Base-by-base conservation (phyloP, 331 rosid genomes). In the Acacia concinna region DNA sequence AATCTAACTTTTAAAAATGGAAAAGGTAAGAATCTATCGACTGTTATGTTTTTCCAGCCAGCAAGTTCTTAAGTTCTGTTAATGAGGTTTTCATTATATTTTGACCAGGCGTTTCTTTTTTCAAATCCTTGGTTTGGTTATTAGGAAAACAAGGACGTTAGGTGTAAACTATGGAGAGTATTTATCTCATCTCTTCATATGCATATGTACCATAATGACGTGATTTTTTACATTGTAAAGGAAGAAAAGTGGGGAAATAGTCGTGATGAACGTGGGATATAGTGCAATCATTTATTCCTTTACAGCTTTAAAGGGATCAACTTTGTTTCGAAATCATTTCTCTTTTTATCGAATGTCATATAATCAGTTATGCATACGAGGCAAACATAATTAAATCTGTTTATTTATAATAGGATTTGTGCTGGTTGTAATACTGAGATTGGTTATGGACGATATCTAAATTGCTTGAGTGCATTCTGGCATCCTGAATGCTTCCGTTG, bases 401-500 rank as follows among this genome's bases (percentile, higher is more conserved):
- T 71, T 80, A 30, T 79, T 82, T 77, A 31, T 82, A n/a, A 86
- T 81, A 95, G 98, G 91, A 84, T 88, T 49, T 96, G 99, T 88
- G 97, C 90, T 68, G 97, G 97, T 75, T 96, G 99, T 90, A 75
- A 84, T 83, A 34, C 76, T 34, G 99, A 96, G 91, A 93, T 96
- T 77, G 98, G 98, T 80, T 90, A 69, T 74, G 98, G 99, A 59
- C 91, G 99, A 37, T 93, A 93, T 82, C 84, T 96, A 78, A 93
- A 90, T 87, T 96, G 98, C 85, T 83, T 96, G 81, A 89, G 90
- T 86, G 92, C 92, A 79, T 83, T 91, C 81, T 96, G 98, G 99
- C 99, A 96, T 88, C 99, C 98, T 40, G 99, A 96, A 85, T 93
- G 99, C 84, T 96, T 96, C 78, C 90, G 97, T 28, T 96, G 99